Base-by-base conservation (phyloP, 805 yeast species). In the Cyberlindnera sargentensis region DNA sequence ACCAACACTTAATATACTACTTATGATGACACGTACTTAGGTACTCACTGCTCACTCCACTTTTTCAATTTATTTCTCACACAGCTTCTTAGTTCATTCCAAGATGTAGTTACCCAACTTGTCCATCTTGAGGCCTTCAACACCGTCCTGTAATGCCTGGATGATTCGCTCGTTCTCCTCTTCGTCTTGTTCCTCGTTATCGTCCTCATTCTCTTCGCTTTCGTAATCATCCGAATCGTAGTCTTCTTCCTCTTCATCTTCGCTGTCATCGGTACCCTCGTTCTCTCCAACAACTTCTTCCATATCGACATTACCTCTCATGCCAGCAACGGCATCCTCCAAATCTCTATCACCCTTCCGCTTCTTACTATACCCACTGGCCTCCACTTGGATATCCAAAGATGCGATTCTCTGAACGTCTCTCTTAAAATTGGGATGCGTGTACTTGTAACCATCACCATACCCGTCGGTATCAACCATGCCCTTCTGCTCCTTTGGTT, bases 311-410 rank as follows among this genome's bases (percentile, higher is more conserved):
- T 67, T 62, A 4, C 67, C 67, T 64, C 87, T 73, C 88, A 82
- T 81, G 3, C 72, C 51, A 31, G 74, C 72, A 40, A 89, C 79
- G 2, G 95, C 96, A 34, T 70, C 72, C 60, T 89, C 96, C 53
- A 89, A 70, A 42, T 84, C 90, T 55, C 74, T 72, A 47, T 75
- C 80, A 44, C 73, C 75, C 37, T 66, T 62, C 51, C 73, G 73
- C 59, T 76, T 76, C 54, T 76, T 76, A 47, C 72, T 71, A 45
- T 59, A 88, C 1, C 99, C 99, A 1, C 96, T 87, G 1, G 99
- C 99, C 55, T 84, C 82, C 3, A 93, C 95, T 49, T 82, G 78
- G n/a, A 79, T 73, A 66, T 93, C 99, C 51, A 93, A 71, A 46
- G 76, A 75, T 36, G 75, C 83, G 6, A 63, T 66, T 60, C 97